phyloP scores from a whole-genome alignment of 2,329 filamentous ascomycete genomes.

The Teratosphaeria nubilosa region DNA sequence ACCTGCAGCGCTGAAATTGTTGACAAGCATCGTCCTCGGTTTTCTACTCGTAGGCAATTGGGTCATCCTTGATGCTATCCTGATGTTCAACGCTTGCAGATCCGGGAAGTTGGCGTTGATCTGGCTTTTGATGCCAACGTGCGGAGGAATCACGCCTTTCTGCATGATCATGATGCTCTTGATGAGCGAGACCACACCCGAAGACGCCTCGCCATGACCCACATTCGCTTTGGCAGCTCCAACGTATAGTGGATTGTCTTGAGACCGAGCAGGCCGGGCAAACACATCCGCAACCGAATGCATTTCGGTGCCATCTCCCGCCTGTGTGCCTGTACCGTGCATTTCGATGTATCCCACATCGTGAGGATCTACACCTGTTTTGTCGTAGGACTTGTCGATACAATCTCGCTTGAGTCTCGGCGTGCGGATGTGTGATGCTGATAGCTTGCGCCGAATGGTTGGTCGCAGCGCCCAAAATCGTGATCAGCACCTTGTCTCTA shows the following conservation, averaged over 20 bases:
- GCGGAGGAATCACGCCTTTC: slow-evolving; percentile 53
- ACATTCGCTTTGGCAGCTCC: slow-evolving; percentile 21
- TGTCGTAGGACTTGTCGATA: not conserved
- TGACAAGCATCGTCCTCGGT: slow-evolving; percentile 40
- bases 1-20: slow-evolving; percentile 63
- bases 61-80: slow-evolving; percentile 46
- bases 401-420: slow-evolving; percentile 12
- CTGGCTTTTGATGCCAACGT: slow-evolving; percentile 56
- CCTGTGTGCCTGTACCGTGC: slow-evolving; percentile 27
- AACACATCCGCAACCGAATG: slow-evolving; percentile 14
- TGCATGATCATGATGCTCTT: slow-evolving; percentile 58
- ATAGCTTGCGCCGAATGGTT: slow-evolving; percentile 20
- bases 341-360: slow-evolving; percentile 24
- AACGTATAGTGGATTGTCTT: slow-evolving; percentile 12
- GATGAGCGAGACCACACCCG: slow-evolving; percentile 44
- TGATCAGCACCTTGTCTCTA: slow-evolving; percentile 21
- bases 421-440: slow-evolving; percentile 22
- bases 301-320: slow-evolving; percentile 23
- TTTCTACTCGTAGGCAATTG: slow-evolving; percentile 23
- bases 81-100: slow-evolving; percentile 46
- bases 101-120: slow-evolving; percentile 55
- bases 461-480: slow-evolving; percentile 8
- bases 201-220: slow-evolving; percentile 20
- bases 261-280: slow-evolving; percentile 5
- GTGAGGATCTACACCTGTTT: slow-evolving; percentile 11